A percentile compares a stretch with the other conserved stretches of the same genome.
Evolutionary conservation across 768 basidiomycete species (phyloP).

Genomic region (Rhodotorula kratochvilovae): DNA sequence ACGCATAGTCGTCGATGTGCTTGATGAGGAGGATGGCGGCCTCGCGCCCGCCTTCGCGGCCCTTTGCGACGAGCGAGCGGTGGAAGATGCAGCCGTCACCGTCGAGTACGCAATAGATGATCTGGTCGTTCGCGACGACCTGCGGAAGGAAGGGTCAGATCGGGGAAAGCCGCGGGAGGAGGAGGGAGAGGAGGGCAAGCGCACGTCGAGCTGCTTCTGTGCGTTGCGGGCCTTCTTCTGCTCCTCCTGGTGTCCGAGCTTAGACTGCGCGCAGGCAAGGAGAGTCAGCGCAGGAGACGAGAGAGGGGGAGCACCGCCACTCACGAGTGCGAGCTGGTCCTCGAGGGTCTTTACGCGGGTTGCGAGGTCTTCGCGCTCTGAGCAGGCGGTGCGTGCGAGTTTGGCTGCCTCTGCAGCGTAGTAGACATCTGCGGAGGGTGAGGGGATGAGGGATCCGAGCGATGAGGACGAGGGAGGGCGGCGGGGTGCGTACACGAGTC

Average conservation of each 20-base stretch:
- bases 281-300: neutral
- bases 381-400: slow-evolving; percentile 16
- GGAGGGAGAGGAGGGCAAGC: neutral
- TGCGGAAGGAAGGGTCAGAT: neutral
- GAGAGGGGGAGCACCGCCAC: neutral
- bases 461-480: neutral
- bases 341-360: slow-evolving; percentile 9
- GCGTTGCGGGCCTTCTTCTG: slow-evolving; percentile 6
- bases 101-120: slow-evolving; percentile 28
- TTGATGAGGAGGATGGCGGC: slow-evolving; percentile 16
- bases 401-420: slow-evolving; percentile 14
- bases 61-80: slow-evolving; percentile 18
- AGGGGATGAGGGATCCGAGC: neutral
- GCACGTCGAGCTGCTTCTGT: slow-evolving; percentile 26
- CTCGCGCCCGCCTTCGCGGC: slow-evolving; percentile 31
- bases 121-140: slow-evolving; percentile 12
- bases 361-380: neutral
- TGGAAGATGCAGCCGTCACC: slow-evolving; percentile 37
- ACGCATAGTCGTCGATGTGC: slow-evolving; percentile 19
- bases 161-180: neutral
- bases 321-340: slow-evolving; percentile 5
- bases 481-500: neutral
- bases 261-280: slow-evolving; percentile 7
- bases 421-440: slow-evolving; percentile 3
- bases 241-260: slow-evolving; percentile 9